Evolutionary conservation across 805 yeast species (phyloP).

Genomic region (Wickerhamomyces strasburgensis): DNA sequence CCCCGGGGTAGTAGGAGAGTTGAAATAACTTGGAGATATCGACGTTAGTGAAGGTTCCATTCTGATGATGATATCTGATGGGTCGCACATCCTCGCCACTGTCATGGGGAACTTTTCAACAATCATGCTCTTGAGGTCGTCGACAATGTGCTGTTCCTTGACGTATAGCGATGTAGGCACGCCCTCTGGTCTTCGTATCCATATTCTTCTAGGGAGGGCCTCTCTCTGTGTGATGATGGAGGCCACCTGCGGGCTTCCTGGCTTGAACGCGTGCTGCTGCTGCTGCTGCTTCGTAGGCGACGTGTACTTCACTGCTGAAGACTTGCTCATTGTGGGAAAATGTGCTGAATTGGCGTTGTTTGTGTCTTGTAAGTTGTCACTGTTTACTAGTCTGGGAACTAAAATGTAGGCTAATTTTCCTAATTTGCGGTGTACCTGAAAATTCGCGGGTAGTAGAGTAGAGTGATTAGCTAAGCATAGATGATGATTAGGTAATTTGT

Average conservation of each 20-base stretch:
- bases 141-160: conserved; percentile 61
- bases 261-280: conserved; percentile 1
- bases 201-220: conserved; percentile 36
- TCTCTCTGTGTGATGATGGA: conserved; percentile 14
- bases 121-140: conserved; percentile 70
- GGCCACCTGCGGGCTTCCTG: conserved; percentile 12
- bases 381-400: no score
- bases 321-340: conserved; percentile 4
- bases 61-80: conserved; percentile 54
- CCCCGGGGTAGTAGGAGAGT: conserved; percentile 12
- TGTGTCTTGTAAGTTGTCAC: not conserved
- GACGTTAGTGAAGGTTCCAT: conserved; percentile 12
- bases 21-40: conserved; percentile 6
- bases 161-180: conserved; percentile 69
- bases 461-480: no score
- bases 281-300: conserved; percentile 10
- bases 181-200: conserved; percentile 48
- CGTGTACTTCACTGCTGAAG: conserved; percentile 7
- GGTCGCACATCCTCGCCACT: conserved; percentile 54
- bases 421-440: no score
- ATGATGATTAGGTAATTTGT: no score
- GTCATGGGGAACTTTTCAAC: conserved; percentile 64
- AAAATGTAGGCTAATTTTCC: no score
- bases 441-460: no score
- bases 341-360: no score